Base-by-base conservation (phyloP, 2,329 filamentous ascomycete genomes). In the Nothophaeocryptopus gaeumannii region DNA sequence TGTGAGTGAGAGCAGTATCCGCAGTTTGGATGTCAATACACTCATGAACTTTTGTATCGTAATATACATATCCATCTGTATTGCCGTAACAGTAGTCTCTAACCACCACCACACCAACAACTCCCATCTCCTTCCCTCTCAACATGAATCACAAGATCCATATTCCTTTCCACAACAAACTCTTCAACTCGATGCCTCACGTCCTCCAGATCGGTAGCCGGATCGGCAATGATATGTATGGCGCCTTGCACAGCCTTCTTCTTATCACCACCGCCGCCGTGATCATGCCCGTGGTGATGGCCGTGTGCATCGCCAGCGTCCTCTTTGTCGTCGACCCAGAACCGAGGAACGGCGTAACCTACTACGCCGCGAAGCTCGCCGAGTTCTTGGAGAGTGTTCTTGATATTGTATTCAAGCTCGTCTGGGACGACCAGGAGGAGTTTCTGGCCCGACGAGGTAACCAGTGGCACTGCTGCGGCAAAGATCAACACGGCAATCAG, bases 401-500 rank as follows among this genome's bases (percentile, higher is more conserved):
- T 87, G 49, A 97, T 79, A 51, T 82, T 85, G 68, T 96, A 97
- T 66, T 99, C 93, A 9, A 86, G 80, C 55, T 89, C 84, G 36
- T 88, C 88, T 0, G 93, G 89, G 2, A 97, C 80, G 13, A 89
- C 89, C 2, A 99, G 79, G 15, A 99, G 77, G 3, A 99, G 75
- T 14, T 88, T 85, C 62, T 85, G 86, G 1, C 90, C 93, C 1
- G 88, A 90, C 12, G 87, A 89, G 54, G 83, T 83, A 15, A 99
- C 90, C 0, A 99, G 79, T 0, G 93, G 93, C 29, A 92, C 82
- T 0, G 93, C 89, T 8, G 91, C 95, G n/a, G 86, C 80, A 67
- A 96, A 91, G 58, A 99, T 99, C 39, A 99, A 78, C 20, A 93
- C 78, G 0, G 93, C 92, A 59, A 99, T 99, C 52, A 96, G 78